Evolutionary conservation across 148 eudicot species (phyloP).

Genomic region (Rhododendron ovatum): DNA sequence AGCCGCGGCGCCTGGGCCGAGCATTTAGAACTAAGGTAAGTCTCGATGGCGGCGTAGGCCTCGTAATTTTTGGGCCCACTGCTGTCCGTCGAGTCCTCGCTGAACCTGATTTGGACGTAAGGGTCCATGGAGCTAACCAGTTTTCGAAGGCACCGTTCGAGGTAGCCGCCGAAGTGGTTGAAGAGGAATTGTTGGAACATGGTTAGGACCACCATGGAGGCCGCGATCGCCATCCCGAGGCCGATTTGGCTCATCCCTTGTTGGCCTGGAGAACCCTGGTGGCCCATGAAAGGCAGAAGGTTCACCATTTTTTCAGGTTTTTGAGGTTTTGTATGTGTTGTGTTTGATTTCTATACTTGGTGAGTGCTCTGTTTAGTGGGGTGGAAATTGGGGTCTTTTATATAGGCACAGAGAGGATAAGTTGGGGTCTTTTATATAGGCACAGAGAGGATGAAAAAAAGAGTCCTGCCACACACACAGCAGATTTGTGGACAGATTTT

Average conservation of each 20-base stretch:
- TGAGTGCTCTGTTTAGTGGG: neutral
- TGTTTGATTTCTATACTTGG: neutral
- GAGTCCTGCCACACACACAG: too few relatives aligned
- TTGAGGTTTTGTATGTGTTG: too few relatives aligned
- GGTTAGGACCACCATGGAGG: neutral
- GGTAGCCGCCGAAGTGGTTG: neutral
- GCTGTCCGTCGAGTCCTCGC: slow-evolving; percentile 19
- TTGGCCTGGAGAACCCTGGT: neutral
- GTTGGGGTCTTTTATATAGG: too few relatives aligned
- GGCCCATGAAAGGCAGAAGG: neutral
- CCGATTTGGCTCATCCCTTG: neutral
- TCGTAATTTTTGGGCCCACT: slow-evolving; percentile 22
- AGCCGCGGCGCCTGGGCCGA: slow-evolving; percentile 31
- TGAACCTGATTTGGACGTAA: slow-evolving; percentile 35
- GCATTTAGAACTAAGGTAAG: slow-evolving; percentile 27
- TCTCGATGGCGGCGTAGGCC: slow-evolving; percentile 35
- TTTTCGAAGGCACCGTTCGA: neutral
- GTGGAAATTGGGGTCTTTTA: too few relatives aligned
- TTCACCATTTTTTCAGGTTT: neutral
- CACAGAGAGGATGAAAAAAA: too few relatives aligned
- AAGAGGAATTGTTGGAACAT: neutral
- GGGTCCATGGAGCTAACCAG: slow-evolving; percentile 15
- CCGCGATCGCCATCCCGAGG: neutral
- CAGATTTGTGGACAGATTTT: too few relatives aligned
- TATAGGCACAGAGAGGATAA: too few relatives aligned